Base-by-base conservation (phyloP, 495 filamentous ascomycete species). In the Thermothielavioides terrestris region DNA sequence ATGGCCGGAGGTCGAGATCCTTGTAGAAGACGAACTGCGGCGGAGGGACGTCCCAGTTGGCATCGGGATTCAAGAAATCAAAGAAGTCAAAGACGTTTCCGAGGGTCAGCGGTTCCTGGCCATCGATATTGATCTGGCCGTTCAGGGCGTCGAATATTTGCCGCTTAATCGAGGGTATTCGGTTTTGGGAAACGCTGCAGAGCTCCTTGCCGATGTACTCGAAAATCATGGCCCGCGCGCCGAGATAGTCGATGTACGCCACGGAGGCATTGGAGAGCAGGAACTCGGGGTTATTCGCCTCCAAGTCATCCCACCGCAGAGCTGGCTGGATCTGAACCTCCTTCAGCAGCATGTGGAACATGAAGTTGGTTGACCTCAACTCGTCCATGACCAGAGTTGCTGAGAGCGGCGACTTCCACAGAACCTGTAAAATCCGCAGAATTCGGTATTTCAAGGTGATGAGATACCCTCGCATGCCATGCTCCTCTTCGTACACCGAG, bases 21-120 rank as follows among this genome's bases (percentile, higher is more conserved):
- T 70, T 61, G 45, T 89, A 82, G 31, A 77, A 70, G 9, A 63
- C 62, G 17, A 81, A 66, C 11, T 70, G 49, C 7, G 86, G 82
- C 2, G 58, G 46, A 9, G 66, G 47, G 28, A 75, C 59, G 31
- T 71, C 54, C 52, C 74, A 74, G 2, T 70, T 44, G 35, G 81
- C 72, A 35, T 89, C 81, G 7, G 87, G 64, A 47, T 89, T 83
- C 26, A 89, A 74, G 49, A 97, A 95, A 67, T 97, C 94, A 49
- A 95, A 89, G 18, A 96, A 77, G 54, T 96, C 94, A 64, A 96
- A 94, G 12, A 97, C 76, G 6, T 83, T 85, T 4, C 82, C 76
- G 39, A 86, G 84, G 12, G 67, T 59, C 23, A 82, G 57, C n/a
- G 77, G 70, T 34, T 83, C 77, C 8, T 81, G 78, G 27, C 77